A percentile compares a stretch with the other conserved stretches of the same genome.
These are phyloP conservation scores for Candolleomyces aberdarensis DNA, from an alignment of 768 basidiomycete genomes.

Conservation along the genomic window DNA sequence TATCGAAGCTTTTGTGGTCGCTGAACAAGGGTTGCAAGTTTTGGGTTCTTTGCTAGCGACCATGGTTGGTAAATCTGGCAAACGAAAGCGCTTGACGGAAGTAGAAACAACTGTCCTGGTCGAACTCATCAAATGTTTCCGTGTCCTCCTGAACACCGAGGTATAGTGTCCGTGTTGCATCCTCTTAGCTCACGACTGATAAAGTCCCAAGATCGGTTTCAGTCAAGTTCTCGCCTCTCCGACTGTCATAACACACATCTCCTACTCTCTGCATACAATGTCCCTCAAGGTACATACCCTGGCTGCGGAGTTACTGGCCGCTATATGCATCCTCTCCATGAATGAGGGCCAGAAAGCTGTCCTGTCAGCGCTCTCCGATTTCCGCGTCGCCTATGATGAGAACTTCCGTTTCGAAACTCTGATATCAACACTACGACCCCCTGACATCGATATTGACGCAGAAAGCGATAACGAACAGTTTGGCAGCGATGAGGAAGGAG, in stretches of 20 bases:
- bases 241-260: slow-evolving; percentile 66
- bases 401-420: slow-evolving; percentile 78
- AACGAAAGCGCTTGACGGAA: slow-evolving; percentile 57
- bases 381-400: slow-evolving; percentile 66
- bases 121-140: slow-evolving; percentile 76
- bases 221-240: slow-evolving; percentile 59
- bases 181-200: slow-evolving; percentile 2
- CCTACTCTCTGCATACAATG: slow-evolving; percentile 64
- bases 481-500: slow-evolving; percentile 56
- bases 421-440: slow-evolving; percentile 57
- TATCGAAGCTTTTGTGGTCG: slow-evolving; percentile 73
- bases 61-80: slow-evolving; percentile 67
- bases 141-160: slow-evolving; percentile 82
- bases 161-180: slow-evolving; percentile 38
- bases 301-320: slow-evolving; percentile 77
- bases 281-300: slow-evolving; percentile 69
- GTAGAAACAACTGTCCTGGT: slow-evolving; percentile 63
- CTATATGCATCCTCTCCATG: slow-evolving; percentile 72
- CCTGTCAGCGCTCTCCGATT: slow-evolving; percentile 78
- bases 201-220: slow-evolving; percentile 60
- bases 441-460: slow-evolving; percentile 36
- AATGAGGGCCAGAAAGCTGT: slow-evolving; percentile 72
- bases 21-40: slow-evolving; percentile 61
- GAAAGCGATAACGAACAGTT: slow-evolving; percentile 31
- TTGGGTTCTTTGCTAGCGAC: slow-evolving; percentile 55